These are phyloP conservation scores for Hemileccinum rubropunctum DNA, from an alignment of 768 basidiomycete genomes.

Conservation along the genomic window DNA sequence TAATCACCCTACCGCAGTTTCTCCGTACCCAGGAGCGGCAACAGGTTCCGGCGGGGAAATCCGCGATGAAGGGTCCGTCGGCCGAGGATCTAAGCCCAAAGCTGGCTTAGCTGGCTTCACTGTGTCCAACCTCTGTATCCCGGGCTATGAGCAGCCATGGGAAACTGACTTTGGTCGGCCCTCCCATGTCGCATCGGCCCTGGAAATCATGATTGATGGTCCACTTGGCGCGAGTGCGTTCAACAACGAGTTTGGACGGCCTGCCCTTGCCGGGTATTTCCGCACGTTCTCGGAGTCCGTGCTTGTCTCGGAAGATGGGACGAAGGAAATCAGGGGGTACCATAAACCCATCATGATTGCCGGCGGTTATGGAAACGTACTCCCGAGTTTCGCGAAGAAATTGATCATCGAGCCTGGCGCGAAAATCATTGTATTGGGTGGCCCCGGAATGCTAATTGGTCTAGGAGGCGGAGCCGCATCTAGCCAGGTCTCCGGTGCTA, in stretches of 20 bases:
- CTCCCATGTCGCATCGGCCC: constrained; percentile 83
- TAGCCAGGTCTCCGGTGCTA: constrained; percentile 87
- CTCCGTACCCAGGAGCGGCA: constrained; percentile 97
- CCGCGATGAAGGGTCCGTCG: constrained; percentile 95
- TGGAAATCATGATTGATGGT: constrained; percentile 97
- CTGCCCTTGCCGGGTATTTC: constrained; percentile 91
- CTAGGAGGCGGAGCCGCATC: constrained; percentile 96
- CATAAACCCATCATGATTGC: constrained; percentile 99
- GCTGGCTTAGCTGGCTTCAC: constrained; percentile 93
- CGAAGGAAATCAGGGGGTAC: constrained; percentile 80
- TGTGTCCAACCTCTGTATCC: constrained; percentile 90
- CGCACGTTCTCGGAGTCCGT: constrained; percentile 88
- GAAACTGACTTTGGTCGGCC: constrained; percentile 93
- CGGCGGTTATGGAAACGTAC: constrained; percentile 93
- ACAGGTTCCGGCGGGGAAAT: constrained; percentile 99
- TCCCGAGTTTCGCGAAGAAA: constrained; percentile 80
- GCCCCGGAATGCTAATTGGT: constrained; percentile 95
- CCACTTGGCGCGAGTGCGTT: constrained; percentile 94
- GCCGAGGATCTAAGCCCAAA: constrained; percentile 93
- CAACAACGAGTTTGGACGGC: constrained; percentile 98
- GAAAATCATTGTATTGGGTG: constrained; percentile 89
- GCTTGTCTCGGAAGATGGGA: constrained; percentile 47
- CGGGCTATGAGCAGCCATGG: constrained; percentile 91
- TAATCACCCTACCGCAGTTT: constrained; percentile 98
- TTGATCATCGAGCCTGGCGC: constrained; percentile 73